phyloP scores from a whole-genome alignment of 331 rosid species.

The Malus hybrid region DNA sequence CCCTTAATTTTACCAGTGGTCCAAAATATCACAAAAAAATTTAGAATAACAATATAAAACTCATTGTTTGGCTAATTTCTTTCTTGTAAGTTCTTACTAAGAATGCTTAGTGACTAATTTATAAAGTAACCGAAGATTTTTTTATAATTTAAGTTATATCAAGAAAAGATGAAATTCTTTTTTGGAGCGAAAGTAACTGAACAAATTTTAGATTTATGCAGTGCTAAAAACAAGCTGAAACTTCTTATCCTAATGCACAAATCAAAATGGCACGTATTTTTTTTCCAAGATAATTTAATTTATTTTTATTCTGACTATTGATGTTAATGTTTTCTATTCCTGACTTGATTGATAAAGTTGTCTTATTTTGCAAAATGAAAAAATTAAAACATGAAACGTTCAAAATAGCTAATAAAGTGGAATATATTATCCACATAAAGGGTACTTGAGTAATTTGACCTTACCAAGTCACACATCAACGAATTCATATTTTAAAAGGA shows the following conservation, averaged over 20 bases:
- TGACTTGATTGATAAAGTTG: too few relatives aligned
- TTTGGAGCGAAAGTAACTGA: neutral
- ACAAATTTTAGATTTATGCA: too few relatives aligned
- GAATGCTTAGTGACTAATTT: neutral
- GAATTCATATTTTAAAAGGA: neutral
- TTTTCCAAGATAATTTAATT: neutral
- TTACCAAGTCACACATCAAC: neutral
- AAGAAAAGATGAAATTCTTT: neutral
- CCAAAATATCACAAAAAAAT: neutral
- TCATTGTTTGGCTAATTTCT: neutral
- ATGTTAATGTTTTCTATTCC: neutral
- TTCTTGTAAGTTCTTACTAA: neutral
- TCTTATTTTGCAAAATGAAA: neutral
- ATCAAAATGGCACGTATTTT: too few relatives aligned
- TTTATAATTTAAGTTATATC: neutral
- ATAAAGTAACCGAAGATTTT: neutral
- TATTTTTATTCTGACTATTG: too few relatives aligned
- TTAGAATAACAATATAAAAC: neutral
- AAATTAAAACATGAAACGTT: neutral
- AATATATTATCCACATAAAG: neutral
- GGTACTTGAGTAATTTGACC: constrained; percentile 2
- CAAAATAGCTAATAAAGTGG: neutral
- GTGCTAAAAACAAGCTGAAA: too few relatives aligned
- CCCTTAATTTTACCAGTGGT: neutral
- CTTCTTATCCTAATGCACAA: too few relatives aligned